Evolutionary conservation across 2,329 filamentous ascomycete genomes (phyloP).

Genomic region (Pseudopyrenochaeta lycopersici): DNA sequence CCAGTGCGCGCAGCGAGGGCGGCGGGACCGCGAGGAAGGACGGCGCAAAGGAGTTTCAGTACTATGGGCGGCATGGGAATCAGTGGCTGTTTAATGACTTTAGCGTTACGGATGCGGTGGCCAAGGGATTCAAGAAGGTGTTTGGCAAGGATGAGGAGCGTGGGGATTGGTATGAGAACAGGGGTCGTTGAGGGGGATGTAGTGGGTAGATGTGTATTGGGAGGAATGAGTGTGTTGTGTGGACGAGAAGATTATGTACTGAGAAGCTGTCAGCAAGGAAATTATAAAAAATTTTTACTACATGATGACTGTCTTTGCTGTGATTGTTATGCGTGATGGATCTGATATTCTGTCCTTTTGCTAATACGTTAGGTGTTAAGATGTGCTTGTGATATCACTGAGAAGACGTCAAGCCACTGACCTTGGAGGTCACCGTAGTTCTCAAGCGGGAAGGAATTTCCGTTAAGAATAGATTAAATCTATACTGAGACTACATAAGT

Average conservation of each 20-base stretch:
- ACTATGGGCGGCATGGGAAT: conserved; percentile 48
- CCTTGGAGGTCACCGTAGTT: too few relatives aligned
- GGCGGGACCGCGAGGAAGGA: neutral
- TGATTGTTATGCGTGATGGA: too few relatives aligned
- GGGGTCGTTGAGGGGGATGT: neutral
- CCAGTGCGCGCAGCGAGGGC: conserved; percentile 22
- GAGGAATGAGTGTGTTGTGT: too few relatives aligned
- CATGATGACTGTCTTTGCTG: too few relatives aligned
- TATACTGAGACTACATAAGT: neutral
- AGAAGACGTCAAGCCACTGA: too few relatives aligned
- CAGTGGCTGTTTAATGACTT: conserved; percentile 52
- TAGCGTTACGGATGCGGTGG: conserved; percentile 43
- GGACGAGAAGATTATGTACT: too few relatives aligned
- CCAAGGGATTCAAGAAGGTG: conserved; percentile 40
- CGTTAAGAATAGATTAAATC: neutral
- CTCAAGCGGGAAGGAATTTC: neutral
- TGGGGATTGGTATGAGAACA: conserved; percentile 23
- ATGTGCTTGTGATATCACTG: too few relatives aligned
- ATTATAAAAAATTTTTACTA: too few relatives aligned
- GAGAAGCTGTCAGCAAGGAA: too few relatives aligned
- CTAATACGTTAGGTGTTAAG: too few relatives aligned
- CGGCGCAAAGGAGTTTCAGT: conserved; percentile 34
- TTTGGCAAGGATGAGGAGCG: conserved; percentile 29
- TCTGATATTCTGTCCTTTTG: too few relatives aligned
- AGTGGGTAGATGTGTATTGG: too few relatives aligned